These are phyloP conservation scores for Trichoderma sp. DNA, from an alignment of 2,329 filamentous ascomycete species.

Conservation along the genomic window DNA sequence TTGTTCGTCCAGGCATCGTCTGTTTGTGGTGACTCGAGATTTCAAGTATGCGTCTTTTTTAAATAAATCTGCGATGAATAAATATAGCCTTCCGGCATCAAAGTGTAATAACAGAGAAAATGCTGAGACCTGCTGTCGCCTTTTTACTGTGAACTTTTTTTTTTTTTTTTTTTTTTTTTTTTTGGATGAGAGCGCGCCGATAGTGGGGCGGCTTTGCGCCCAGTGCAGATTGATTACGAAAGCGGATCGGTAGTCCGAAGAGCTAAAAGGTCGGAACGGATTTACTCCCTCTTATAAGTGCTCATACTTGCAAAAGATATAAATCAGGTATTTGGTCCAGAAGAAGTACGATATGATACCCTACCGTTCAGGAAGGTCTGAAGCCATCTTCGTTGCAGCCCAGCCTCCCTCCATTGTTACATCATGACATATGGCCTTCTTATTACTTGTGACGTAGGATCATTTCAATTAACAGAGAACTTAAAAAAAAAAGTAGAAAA, in stretches of 20 bases:
- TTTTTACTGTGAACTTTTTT: neutral
- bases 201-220: constrained; percentile 15
- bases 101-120: neutral
- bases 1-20: constrained; percentile 47
- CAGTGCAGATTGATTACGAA: constrained; percentile 14
- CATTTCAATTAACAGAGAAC: fast-evolving
- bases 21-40: neutral
- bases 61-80: neutral
- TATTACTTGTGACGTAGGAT: neutral
- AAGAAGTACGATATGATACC: too few species aligned
- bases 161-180: neutral
- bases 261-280: neutral
- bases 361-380: too few species aligned
- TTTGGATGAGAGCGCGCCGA: constrained; percentile 4
- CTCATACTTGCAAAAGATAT: too few species aligned
- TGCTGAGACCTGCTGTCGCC: too few species aligned
- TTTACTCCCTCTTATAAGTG: too few species aligned
- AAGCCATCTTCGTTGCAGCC: too few species aligned
- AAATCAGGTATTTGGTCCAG: too few species aligned
- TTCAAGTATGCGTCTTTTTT: neutral
- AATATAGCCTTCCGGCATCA: neutral
- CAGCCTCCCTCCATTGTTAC: too few species aligned
- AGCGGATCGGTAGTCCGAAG: neutral
- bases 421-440: too few species aligned
- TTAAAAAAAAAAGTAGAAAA: too few species aligned